Percentiles rank a stretch among this genome's conserved stretches.
Evolutionary conservation across 225 moss, liverwort and hornwort species (phyloP).

Genomic region (Marchantia paleacea): DNA sequence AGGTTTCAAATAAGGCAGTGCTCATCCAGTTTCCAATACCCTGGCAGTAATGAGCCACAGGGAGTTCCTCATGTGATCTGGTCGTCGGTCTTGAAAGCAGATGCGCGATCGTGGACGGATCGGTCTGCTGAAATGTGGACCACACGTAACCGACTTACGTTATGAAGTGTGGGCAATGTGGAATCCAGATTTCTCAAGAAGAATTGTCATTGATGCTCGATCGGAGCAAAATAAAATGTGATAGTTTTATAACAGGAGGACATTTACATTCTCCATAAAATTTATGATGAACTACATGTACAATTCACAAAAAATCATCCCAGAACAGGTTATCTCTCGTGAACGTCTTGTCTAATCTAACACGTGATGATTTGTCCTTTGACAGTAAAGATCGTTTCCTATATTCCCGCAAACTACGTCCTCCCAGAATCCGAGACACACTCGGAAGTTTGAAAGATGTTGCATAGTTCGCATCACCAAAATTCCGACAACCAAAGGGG

Average conservation of each 20-base stretch:
- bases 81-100: too few species aligned
- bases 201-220: neutral
- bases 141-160: too few species aligned
- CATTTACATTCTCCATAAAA: conserved; percentile 10
- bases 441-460: neutral
- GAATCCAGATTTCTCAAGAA: too few species aligned
- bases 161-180: too few species aligned
- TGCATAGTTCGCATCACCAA: neutral
- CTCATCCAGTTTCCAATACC: too few species aligned
- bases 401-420: neutral
- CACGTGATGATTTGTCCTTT: neutral
- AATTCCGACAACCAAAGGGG: neutral
- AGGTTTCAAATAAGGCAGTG: too few species aligned
- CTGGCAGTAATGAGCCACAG: too few species aligned
- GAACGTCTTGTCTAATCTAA: conserved; percentile 1
- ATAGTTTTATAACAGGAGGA: conserved; percentile 5
- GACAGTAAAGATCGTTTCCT: neutral
- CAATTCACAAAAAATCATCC: conserved; percentile 8
- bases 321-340: conserved; percentile 5
- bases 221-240: neutral
- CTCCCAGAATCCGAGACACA: neutral
- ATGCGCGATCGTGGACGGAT: too few species aligned
- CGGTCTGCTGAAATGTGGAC: too few species aligned
- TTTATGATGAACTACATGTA: conserved; percentile 17
- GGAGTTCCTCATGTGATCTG: too few species aligned